phyloP scores from a whole-genome alignment of 331 rosid genomes.

The Telfairia occidentalis region DNA sequence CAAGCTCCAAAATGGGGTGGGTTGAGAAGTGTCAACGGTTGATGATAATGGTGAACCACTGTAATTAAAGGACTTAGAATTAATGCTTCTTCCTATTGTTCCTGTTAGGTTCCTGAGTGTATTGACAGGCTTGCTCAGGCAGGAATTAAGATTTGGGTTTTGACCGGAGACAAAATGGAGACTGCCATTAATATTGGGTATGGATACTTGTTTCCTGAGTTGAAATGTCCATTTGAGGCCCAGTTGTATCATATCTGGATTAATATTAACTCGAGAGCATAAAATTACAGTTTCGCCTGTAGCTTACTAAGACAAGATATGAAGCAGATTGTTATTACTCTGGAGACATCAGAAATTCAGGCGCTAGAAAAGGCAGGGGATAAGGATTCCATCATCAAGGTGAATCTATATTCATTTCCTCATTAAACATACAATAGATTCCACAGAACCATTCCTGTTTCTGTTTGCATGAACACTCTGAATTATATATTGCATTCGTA shows the following conservation, averaged over 20 bases:
- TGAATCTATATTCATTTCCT: constrained; percentile 14
- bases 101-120: constrained; percentile 73
- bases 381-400: constrained; percentile 43
- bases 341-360: constrained; percentile 60
- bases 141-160: constrained; percentile 97
- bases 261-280: not conserved
- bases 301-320: constrained; percentile 96
- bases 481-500: not conserved
- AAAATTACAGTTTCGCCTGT: constrained; percentile 68
- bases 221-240: not conserved
- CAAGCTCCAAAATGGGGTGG: constrained; percentile 93
- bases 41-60: not conserved
- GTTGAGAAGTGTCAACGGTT: constrained; percentile 20
- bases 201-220: not conserved
- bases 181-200: constrained; percentile 97
- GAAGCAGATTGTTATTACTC: constrained; percentile 69
- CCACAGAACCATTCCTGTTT: not conserved
- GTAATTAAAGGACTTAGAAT: constrained; percentile 7
- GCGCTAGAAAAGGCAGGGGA: constrained; percentile 71
- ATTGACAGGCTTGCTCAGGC: constrained; percentile 95
- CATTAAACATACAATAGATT: not conserved
- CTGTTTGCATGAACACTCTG: not conserved
- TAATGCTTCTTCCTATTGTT: constrained; percentile 27
- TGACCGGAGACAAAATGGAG: constrained; percentile 99
- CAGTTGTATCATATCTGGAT: constrained; percentile 2